phyloP scores from a whole-genome alignment of 129 eudicot genomes.

The Cynara cardunculus region DNA sequence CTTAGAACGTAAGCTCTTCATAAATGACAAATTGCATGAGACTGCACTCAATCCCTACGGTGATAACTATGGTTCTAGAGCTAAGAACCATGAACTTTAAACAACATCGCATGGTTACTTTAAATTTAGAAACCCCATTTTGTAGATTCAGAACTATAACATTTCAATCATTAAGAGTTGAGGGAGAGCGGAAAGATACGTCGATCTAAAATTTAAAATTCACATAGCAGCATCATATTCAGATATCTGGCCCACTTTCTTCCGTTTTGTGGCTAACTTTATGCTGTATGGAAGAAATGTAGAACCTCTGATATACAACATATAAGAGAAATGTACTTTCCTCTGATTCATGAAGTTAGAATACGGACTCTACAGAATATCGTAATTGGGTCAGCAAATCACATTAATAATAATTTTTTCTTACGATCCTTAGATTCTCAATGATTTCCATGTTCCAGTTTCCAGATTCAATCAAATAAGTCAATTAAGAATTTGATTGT shows the following conservation, averaged over 20 bases:
- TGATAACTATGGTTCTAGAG: neutral
- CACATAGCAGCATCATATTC: neutral
- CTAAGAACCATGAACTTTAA: neutral
- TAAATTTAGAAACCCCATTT: neutral
- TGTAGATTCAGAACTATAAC: neutral
- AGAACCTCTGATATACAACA: neutral
- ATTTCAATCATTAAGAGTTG: neutral
- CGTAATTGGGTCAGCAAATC: neutral
- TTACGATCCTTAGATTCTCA: slow-evolving; percentile 1
- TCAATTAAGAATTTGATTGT: neutral
- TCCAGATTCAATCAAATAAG: neutral
- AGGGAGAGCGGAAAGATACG: neutral
- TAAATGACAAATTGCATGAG: neutral
- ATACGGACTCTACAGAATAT: neutral
- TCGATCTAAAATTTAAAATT: too few species aligned
- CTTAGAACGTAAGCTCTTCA: neutral
- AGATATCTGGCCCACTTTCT: neutral
- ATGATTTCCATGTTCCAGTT: neutral
- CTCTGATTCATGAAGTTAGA: neutral
- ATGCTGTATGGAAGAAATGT: neutral
- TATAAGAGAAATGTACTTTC: neutral
- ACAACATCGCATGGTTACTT: neutral
- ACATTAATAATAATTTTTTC: neutral
- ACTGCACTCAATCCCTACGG: neutral
- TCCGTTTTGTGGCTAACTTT: neutral